A percentile compares a stretch with the other conserved stretches of the same genome.
phyloP scores from a whole-genome alignment of 495 filamentous ascomycete species.

The Trichoderma erinaceum region DNA sequence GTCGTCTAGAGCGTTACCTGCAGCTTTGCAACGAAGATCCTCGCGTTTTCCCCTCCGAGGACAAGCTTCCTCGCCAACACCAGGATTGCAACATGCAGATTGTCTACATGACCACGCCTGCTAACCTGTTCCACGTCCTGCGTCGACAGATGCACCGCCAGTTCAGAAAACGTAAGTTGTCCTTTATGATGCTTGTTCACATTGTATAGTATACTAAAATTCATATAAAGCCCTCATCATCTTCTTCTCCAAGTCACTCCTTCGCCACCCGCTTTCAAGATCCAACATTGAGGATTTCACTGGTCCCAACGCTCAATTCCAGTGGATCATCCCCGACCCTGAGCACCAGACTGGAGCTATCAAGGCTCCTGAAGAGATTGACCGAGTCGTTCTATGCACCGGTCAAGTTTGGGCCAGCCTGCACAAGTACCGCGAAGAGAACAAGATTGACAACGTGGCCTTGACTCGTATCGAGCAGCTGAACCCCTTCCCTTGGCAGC shows the following conservation, averaged over 20 bases:
- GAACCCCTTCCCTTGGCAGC: slow-evolving; percentile 97
- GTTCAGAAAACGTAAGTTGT: slow-evolving; percentile 89
- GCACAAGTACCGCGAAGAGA: slow-evolving; percentile 79
- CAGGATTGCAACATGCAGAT: slow-evolving; percentile 99
- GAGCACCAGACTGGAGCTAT: slow-evolving; percentile 67
- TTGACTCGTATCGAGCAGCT: slow-evolving; percentile 96
- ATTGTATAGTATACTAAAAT: slow-evolving; percentile 31
- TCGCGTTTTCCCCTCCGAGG: slow-evolving; percentile 74
- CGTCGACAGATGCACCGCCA: slow-evolving; percentile 97
- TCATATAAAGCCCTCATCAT: slow-evolving; percentile 66
- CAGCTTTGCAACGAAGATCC: slow-evolving; percentile 98
- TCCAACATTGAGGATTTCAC: slow-evolving; percentile 85
- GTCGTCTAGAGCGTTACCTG: slow-evolving; percentile 92
- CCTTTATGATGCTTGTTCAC: background rate
- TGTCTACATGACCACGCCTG: slow-evolving; percentile 83
- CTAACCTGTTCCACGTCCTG: slow-evolving; percentile 94
- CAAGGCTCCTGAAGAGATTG: slow-evolving; percentile 77
- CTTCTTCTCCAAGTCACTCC: slow-evolving; percentile 94
- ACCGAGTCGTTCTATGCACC: slow-evolving; percentile 88
- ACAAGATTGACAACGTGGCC: slow-evolving; percentile 79
- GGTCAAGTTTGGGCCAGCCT: slow-evolving; percentile 92
- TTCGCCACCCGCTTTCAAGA: slow-evolving; percentile 86
- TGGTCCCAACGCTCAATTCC: slow-evolving; percentile 77
- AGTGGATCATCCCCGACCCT: slow-evolving; percentile 88
- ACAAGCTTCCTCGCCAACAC: slow-evolving; percentile 94